Conservation (phyloP, 1,284 basidiomycete species). For the Boletellus sp. region DNA sequence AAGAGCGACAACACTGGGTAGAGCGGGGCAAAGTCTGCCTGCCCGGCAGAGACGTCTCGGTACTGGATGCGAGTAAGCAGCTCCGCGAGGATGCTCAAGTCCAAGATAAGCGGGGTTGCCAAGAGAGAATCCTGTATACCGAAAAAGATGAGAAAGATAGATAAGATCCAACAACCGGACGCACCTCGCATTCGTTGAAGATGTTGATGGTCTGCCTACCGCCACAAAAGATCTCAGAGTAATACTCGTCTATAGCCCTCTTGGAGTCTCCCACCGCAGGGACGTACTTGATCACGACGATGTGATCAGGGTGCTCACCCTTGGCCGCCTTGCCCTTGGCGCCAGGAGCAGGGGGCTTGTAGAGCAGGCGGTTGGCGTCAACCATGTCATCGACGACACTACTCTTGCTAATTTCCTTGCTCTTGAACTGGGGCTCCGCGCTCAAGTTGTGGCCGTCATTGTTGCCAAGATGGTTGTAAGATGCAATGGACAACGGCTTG, state of each 20-base stretch:
- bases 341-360: slow-evolving; percentile 69
- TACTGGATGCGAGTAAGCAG: slow-evolving; percentile 92
- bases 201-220: slow-evolving; percentile 85
- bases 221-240: slow-evolving; percentile 88
- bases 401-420: slow-evolving; percentile 97
- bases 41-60: slow-evolving; percentile 49
- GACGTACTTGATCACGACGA: slow-evolving; percentile 94
- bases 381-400: slow-evolving; percentile 99
- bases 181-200: slow-evolving; percentile 92
- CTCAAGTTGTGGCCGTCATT: slow-evolving; percentile 95
- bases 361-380: slow-evolving; percentile 84
- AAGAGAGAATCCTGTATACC: slow-evolving; percentile 80
- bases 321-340: slow-evolving; percentile 68
- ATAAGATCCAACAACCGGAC: slow-evolving; percentile 15
- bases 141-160: slow-evolving; percentile 13
- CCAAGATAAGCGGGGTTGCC: slow-evolving; percentile 93
- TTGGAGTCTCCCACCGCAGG: slow-evolving; percentile 96
- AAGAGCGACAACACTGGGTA: slow-evolving; percentile 88
- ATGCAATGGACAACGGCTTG: slow-evolving; percentile 95
- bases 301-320: slow-evolving; percentile 95
- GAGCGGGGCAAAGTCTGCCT: slow-evolving; percentile 71
- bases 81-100: slow-evolving; percentile 92
- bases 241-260: slow-evolving; percentile 98
- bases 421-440: slow-evolving; percentile 93
- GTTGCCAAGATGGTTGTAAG: slow-evolving; percentile 99